Evolutionary conservation across 2,329 filamentous ascomycete genomes (phyloP), one percentile per base, ranked within the genome.

Genomic region (Calonectria crousiana): DNA sequence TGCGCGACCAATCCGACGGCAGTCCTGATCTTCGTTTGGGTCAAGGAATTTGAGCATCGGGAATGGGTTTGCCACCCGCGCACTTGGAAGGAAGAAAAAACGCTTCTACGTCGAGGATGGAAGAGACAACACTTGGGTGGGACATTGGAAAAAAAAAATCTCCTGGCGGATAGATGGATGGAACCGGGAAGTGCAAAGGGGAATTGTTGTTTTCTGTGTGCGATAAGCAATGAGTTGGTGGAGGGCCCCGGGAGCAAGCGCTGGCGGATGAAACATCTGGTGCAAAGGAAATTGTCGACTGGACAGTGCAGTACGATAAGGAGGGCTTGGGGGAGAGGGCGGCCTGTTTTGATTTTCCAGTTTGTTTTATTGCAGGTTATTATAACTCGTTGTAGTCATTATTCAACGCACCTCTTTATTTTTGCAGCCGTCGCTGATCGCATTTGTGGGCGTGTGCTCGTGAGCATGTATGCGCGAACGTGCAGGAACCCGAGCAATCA

Each of bases 91-190:
- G 34, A 70, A 68, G 44, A 16, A 41, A 41, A 65, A 69, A 71
- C 56, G 65, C 73, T 36, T 20, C 36, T 75, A 53, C 60, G 26
- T 56, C 71, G 67, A 67, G 64, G 32, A 72, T 16, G 44, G 65
- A 62, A 53, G 56, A 74, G 68, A 72, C 65, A 47, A 52, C 23
- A 69, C 51, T 68, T 71, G 56, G 69, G 76, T 72, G 71, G 60
- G 75, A 68, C 60, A 60, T 76, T 81, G 78, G 79, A 78, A 81
- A 68, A 78, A 81, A 68, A 69, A 80, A 80, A 81, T 78, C 72
- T 81, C 78, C 73, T 74, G 74, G 67, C 69, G 74, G 77, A 75
- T 80, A 81, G 78, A 73, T 77, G 77, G 74, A 72, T 41, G 75
- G 72, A 58, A 73, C 69, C 77, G 67, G 75, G 74, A 72, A 72